phyloP scores from a whole-genome alignment of 2,329 filamentous ascomycete species.

The Pseudocercospora fijiensis region DNA sequence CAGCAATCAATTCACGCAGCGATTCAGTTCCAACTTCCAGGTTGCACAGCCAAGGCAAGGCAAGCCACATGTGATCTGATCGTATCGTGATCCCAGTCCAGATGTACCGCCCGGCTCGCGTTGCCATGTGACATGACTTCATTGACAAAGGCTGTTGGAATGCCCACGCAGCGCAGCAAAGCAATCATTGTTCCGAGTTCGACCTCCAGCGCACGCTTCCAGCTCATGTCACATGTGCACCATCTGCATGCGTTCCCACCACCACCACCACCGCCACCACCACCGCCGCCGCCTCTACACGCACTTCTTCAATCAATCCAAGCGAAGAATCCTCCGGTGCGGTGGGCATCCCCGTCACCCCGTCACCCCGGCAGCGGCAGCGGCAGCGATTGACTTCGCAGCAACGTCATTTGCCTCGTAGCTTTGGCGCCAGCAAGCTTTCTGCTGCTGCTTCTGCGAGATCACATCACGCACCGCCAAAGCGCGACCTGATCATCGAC shows the following conservation, averaged over 20 bases:
- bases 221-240: no score
- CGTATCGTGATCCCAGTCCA: no score
- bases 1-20: neutral
- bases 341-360: neutral
- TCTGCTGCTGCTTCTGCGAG: neutral
- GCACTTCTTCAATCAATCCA: no score
- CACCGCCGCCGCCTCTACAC: no score
- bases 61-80: no score
- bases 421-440: neutral
- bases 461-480: neutral
- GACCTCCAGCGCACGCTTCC: neutral
- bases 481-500: neutral
- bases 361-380: neutral
- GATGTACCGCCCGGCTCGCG: neutral
- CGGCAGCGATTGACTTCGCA: neutral
- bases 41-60: no score
- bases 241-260: no score
- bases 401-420: neutral
- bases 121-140: slow-evolving; percentile 4
- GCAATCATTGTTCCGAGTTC: neutral
- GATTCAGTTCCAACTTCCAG: no score
- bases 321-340: neutral
- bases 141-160: neutral
- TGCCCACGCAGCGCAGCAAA: no score
- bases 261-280: no score